Evolutionary conservation across 441 rosid genomes (phyloP), one percentile per base, ranked within the genome.

Genomic region (Cnidoscolus chayamansa): DNA sequence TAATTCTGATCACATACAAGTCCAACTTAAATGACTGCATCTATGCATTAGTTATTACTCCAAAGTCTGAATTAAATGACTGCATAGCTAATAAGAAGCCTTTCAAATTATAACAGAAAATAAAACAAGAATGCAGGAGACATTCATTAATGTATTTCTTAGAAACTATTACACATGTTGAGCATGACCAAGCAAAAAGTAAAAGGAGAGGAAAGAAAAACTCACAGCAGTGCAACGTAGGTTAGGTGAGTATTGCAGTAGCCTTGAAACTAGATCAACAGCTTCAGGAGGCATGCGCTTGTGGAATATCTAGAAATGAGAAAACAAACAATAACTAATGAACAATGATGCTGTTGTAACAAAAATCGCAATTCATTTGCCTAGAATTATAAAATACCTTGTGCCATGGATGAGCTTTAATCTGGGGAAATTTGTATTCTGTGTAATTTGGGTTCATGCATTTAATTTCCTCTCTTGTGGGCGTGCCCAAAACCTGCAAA

Each of bases 391-490:
- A 19, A 49, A 7, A 60, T 81, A 94, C 99, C 96, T 94, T 94
- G 81, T 92, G 98, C 98, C 98, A 93, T 11, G 97, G 98, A 77
- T 89, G 97, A 77, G 98, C 93, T 81, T 93, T 93, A 55, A 91
- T 93, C 84, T 93, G 98, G 75, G 97, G 98, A 71, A 94, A 94
- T 70, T 90, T 94, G 84, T 86, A 89, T 77, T 94, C 97, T 0
- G 94, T 94, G 79, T 95, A 92, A 75, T 93, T 86, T 32, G 98
- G 99, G 66, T 95, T 92, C 99, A 95, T 95, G 88, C 99, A 95
- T 71, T 91, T 90, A 67, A 92, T 95, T 85, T 95, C 99, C 81
- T 95, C 99, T 78, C 99, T 84, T 0, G 99, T 91, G 40, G 99
- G 98, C 66, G 99, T 95, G 62, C 99, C 99, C 83, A 95, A 82